Evolutionary conservation across 345 rosid genomes (phyloP).

Genomic region (Salix caprea): DNA sequence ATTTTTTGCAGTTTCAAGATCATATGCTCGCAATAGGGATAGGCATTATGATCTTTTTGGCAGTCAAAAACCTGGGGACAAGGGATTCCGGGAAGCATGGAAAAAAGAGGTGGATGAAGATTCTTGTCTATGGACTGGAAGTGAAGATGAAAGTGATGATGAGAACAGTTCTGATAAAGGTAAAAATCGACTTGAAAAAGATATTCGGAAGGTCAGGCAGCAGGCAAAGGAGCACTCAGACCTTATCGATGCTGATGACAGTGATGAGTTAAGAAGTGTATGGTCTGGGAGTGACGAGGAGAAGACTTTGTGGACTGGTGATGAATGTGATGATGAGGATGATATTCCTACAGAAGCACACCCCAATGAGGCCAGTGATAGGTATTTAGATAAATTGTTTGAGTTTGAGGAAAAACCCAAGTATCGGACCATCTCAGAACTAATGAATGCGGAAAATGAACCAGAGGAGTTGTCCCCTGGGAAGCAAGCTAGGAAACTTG

Average conservation of each 20-base stretch:
- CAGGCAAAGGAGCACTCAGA: conserved; percentile 68
- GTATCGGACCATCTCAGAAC: conserved; percentile 75
- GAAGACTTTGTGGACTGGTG: conserved; percentile 88
- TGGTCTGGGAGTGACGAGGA: conserved; percentile 96
- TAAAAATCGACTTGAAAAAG: conserved; percentile 35
- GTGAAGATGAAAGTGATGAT: conserved; percentile 62
- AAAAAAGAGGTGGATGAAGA: conserved; percentile 65
- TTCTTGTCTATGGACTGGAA: conserved; percentile 68
- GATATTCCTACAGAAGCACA: conserved; percentile 78
- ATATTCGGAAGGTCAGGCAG: conserved; percentile 63
- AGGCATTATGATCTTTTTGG: conserved; percentile 77
- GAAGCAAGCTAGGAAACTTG: conserved; percentile 80
- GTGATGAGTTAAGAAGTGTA: conserved; percentile 76
- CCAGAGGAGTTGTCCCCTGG: conserved; percentile 88
- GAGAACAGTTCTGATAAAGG: conserved; percentile 18
- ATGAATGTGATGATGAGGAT: conserved; percentile 73
- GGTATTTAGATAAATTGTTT: conserved; percentile 67
- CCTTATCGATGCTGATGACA: conserved; percentile 75
- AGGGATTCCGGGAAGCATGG: conserved; percentile 64
- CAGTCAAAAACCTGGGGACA: conserved; percentile 49
- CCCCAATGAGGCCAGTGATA: conserved; percentile 76
- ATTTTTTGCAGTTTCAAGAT: conserved; percentile 41
- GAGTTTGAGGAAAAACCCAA: conserved; percentile 93
- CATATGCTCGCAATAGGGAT: conserved; percentile 49
- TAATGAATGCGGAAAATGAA: conserved; percentile 68